Evolutionary conservation across 140 eudicot genomes (phyloP).

Genomic region (Bidens hawaiensis): DNA sequence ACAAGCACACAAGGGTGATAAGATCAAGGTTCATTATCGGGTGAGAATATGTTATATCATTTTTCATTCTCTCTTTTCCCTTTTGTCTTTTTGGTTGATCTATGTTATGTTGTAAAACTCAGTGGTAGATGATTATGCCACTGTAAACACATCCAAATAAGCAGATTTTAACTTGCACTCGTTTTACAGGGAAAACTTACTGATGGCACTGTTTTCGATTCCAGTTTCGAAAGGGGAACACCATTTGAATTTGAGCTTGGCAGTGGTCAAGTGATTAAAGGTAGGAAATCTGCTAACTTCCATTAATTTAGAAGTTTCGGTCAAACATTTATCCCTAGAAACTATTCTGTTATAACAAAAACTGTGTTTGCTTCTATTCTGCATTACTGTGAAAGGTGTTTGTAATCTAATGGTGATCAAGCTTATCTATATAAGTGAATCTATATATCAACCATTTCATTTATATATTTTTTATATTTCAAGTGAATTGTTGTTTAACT

Average conservation of each 20-base stretch:
- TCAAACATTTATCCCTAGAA: neutral
- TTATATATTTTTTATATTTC: neutral
- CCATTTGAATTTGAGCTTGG: constrained; percentile 92
- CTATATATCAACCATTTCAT: neutral
- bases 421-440: neutral
- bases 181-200: constrained; percentile 79
- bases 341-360: neutral
- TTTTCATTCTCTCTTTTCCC: neutral
- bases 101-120: neutral
- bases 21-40: constrained; percentile 75
- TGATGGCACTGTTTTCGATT: constrained; percentile 89
- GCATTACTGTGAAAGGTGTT: neutral
- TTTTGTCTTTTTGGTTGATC: constrained; percentile 4
- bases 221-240: constrained; percentile 89
- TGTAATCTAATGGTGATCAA: neutral
- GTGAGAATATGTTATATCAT: constrained; percentile 32
- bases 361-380: neutral
- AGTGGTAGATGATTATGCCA: neutral
- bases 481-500: constrained; percentile 6
- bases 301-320: neutral
- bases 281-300: constrained; percentile 20
- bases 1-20: constrained; percentile 91
- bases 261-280: constrained; percentile 87
- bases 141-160: neutral
- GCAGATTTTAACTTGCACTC: neutral